These are phyloP conservation scores for Phytophthora meadii DNA, from an alignment of 352 stramenopile species.

Conservation along the genomic window DNA sequence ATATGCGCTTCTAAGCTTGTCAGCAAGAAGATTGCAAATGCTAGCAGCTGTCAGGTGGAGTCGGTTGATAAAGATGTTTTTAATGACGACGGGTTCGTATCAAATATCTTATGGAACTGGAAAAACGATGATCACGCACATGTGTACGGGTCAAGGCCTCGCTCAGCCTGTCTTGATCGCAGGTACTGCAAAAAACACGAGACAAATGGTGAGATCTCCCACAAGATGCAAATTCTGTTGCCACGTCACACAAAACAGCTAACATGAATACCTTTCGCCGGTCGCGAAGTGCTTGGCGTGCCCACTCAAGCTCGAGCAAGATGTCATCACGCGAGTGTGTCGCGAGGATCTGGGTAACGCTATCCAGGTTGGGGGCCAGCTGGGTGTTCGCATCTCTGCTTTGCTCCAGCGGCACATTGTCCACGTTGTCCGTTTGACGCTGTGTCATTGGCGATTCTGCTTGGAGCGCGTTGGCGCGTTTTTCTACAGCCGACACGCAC, in stretches of 20 bases:
- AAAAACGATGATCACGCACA: slow-evolving; percentile 11
- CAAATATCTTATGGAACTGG: neutral
- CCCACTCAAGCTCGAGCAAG: slow-evolving; percentile 63
- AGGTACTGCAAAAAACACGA: slow-evolving; percentile 39
- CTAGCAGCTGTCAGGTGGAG: slow-evolving; percentile 2
- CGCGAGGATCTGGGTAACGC: slow-evolving; percentile 50
- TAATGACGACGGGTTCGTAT: slow-evolving; percentile 18
- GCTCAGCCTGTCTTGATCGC: slow-evolving; percentile 28
- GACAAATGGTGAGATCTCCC: slow-evolving; percentile 22
- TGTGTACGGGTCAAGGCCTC: slow-evolving; percentile 3
- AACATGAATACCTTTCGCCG: slow-evolving; percentile 44
- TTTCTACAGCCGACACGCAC: slow-evolving; percentile 35
- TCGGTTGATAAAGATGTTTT: slow-evolving; percentile 17
- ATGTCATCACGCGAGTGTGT: slow-evolving; percentile 61
- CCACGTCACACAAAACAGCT: slow-evolving; percentile 3
- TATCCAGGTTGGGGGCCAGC: slow-evolving; percentile 18
- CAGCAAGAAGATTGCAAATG: neutral
- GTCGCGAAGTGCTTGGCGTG: slow-evolving; percentile 50
- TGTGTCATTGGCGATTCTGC: slow-evolving; percentile 24
- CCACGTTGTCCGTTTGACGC: slow-evolving; percentile 29
- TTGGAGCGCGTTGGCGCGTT: slow-evolving; percentile 24
- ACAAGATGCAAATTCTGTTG: neutral
- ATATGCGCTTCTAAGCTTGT: slow-evolving; percentile 96
- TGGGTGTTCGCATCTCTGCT: slow-evolving; percentile 22
- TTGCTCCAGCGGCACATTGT: slow-evolving; percentile 9